These are phyloP conservation scores for Afroboletus lepidellus DNA, from an alignment of 1,284 basidiomycete genomes.

Conservation along the genomic window DNA sequence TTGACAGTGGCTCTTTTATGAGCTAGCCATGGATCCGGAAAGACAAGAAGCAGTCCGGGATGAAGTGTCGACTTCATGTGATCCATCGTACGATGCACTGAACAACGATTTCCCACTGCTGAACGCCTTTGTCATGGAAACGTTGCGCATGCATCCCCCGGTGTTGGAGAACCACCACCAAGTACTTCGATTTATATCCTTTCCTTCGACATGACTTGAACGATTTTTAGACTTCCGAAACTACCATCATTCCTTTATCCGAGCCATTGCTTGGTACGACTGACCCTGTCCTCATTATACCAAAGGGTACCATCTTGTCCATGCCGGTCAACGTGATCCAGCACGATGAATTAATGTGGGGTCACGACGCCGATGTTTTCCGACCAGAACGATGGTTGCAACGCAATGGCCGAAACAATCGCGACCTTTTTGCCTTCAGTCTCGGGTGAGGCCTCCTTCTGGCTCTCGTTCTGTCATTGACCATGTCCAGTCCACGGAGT, in stretches of 20 bases:
- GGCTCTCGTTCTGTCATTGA: slow-evolving; percentile 6
- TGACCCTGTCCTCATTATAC: slow-evolving; percentile 43
- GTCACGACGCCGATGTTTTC: slow-evolving; percentile 53
- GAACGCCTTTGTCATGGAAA: slow-evolving; percentile 56
- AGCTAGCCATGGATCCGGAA: slow-evolving; percentile 46
- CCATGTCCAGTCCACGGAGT: slow-evolving; percentile 44
- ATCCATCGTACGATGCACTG: slow-evolving; percentile 51
- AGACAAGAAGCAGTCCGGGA: slow-evolving; percentile 50
- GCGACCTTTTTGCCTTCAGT: slow-evolving; percentile 54
- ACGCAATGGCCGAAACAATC: slow-evolving; percentile 33
- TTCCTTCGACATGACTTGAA: not conserved
- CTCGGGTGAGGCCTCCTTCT: slow-evolving; percentile 42
- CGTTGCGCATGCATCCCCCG: slow-evolving; percentile 57
- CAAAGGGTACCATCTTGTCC: slow-evolving; percentile 52
- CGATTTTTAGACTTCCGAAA: slow-evolving; percentile 44
- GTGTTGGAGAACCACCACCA: slow-evolving; percentile 60
- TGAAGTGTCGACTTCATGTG: slow-evolving; percentile 42
- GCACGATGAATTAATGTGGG: slow-evolving; percentile 52
- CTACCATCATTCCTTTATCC: slow-evolving; percentile 48
- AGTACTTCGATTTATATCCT: slow-evolving; percentile 28
- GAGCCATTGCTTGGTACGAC: slow-evolving; percentile 45
- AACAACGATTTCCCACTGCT: slow-evolving; percentile 49
- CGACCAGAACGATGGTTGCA: slow-evolving; percentile 58
- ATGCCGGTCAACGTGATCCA: slow-evolving; percentile 61
- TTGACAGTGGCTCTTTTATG: slow-evolving; percentile 55